Evolutionary conservation across 179 eudicot species (phyloP).

Genomic region (Silene coronaria): DNA sequence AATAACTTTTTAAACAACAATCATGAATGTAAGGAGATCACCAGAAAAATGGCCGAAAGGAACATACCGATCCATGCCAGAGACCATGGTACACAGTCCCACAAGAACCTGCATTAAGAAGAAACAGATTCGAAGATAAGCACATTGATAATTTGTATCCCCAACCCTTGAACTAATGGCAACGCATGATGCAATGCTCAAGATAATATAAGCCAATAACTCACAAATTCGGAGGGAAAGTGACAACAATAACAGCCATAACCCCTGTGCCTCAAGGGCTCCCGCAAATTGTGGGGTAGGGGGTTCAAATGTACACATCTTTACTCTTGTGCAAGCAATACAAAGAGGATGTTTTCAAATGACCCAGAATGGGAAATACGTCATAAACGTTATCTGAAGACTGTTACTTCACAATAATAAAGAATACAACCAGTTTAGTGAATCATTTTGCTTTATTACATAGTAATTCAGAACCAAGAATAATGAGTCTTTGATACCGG

Average conservation of each 20-base stretch:
- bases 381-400: no score
- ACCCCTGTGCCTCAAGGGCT: no score
- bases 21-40: not conserved
- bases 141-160: not conserved
- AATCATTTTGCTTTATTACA: no score
- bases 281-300: no score
- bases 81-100: constrained; percentile 88
- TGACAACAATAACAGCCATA: not conserved
- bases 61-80: constrained; percentile 96
- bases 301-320: no score
- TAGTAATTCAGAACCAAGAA: no score
- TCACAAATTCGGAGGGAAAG: not conserved
- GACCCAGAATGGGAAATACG: no score
- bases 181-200: not conserved
- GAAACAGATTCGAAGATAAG: constrained; percentile 10
- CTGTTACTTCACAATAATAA: no score
- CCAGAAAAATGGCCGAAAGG: constrained; percentile 14
- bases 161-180: not conserved
- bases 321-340: no score
- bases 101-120: constrained; percentile 60
- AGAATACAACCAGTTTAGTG: no score
- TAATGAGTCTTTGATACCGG: no score
- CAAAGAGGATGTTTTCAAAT: no score
- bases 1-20: not conserved
- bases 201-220: not conserved